Conservation (phyloP, 495 filamentous ascomycete genomes). For the Xylaria palmicola region DNA sequence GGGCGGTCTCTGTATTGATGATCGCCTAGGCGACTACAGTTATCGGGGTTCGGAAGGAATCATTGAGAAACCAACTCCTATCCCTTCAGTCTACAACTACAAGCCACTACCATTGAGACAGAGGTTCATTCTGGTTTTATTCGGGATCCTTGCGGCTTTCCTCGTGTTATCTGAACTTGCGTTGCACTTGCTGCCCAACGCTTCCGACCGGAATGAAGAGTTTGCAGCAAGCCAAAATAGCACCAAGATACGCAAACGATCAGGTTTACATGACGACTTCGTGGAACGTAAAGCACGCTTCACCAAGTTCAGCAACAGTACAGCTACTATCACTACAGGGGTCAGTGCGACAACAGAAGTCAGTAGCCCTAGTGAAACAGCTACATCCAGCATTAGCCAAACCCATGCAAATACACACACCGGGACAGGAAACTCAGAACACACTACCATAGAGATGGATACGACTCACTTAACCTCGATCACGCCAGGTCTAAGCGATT, state of each 20-base stretch:
- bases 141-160: constrained; percentile 16
- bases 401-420: not conserved
- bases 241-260: constrained; percentile 15
- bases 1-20: constrained; percentile 18
- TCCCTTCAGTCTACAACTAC: constrained; percentile 17
- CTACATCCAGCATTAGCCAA: not conserved
- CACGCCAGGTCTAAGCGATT: not conserved
- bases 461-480: not conserved
- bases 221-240: constrained; percentile 12
- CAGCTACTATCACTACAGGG: not conserved
- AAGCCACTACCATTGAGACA: constrained; percentile 20
- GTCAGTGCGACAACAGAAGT: not conserved
- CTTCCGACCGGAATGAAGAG: not conserved
- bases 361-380: not conserved
- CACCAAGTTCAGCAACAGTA: not conserved
- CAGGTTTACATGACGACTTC: not conserved
- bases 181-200: constrained; percentile 24
- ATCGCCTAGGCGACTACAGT: constrained; percentile 14
- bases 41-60: constrained; percentile 25
- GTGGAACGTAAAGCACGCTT: not conserved
- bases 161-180: constrained; percentile 21
- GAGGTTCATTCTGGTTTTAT: constrained; percentile 14
- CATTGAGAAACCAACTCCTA: constrained; percentile 9
- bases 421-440: not conserved
- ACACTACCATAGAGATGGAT: not conserved